Percentiles rank a stretch among this genome's conserved stretches.
Conservation (phyloP, 1,284 basidiomycete genomes). For the Meripilus lineatus region DNA sequence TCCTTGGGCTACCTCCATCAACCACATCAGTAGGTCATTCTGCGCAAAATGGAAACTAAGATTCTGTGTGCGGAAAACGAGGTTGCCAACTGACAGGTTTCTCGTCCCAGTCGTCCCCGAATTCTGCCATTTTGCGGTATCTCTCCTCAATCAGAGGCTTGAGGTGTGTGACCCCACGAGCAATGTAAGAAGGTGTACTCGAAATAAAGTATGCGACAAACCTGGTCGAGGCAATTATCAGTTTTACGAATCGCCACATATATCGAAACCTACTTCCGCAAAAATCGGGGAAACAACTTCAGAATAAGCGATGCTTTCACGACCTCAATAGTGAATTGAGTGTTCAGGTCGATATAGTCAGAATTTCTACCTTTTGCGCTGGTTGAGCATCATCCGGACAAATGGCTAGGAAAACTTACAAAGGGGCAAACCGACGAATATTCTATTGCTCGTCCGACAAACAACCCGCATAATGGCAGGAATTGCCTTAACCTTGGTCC, state of each 20-base stretch:
- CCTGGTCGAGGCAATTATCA: conserved; percentile 14
- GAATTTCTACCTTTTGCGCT: conserved; percentile 33
- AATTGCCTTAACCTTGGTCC: conserved; percentile 4
- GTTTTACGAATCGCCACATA: neutral
- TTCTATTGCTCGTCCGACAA: conserved; percentile 3
- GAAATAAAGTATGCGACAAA: conserved; percentile 23
- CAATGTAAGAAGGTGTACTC: conserved; percentile 14
- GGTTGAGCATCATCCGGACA: neutral
- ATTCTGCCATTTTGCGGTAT: conserved; percentile 16
- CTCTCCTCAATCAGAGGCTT: conserved; percentile 24
- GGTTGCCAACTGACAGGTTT: conserved; percentile 12
- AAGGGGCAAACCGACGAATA: conserved; percentile 36
- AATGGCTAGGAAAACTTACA: conserved; percentile 23
- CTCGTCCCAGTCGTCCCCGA: conserved; percentile 11
- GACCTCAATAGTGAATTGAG: conserved; percentile 34
- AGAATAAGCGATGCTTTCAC: conserved; percentile 27
- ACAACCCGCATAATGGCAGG: conserved; percentile 6
- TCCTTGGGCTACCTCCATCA: conserved; percentile 34
- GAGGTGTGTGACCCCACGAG: conserved; percentile 23
- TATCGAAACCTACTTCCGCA: conserved; percentile 32
- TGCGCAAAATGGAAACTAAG: conserved; percentile 15
- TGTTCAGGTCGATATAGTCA: conserved; percentile 33
- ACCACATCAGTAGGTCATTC: conserved; percentile 42
- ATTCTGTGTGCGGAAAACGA: conserved; percentile 11
- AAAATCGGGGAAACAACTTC: conserved; percentile 30